Percentiles rank a stretch among this genome's conserved stretches.
Conservation (phyloP, 305 asterid species). For the Plantago coronopus region DNA sequence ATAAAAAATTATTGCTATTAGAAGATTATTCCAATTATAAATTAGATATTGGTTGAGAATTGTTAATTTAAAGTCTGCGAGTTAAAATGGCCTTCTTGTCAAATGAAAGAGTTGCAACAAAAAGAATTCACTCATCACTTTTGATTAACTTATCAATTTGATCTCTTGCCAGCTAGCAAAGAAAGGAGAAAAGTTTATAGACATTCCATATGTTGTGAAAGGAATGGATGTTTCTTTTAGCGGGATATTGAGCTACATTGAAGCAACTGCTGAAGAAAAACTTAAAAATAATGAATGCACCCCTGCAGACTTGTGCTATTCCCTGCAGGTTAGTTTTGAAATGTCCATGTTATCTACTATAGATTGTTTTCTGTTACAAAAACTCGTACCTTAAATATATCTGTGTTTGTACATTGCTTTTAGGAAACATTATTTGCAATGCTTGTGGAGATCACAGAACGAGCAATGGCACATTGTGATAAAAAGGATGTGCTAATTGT, state of each 20-base stretch:
- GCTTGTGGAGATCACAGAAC: slow-evolving; percentile 98
- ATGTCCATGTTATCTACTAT: background rate
- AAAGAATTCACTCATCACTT: background rate
- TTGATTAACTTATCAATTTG: slow-evolving; percentile 12
- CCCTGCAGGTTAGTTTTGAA: slow-evolving; percentile 64
- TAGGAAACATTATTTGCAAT: slow-evolving; percentile 94
- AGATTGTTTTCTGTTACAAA: background rate
- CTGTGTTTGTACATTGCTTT: slow-evolving; percentile 1
- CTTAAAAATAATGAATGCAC: slow-evolving; percentile 56
- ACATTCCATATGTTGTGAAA: slow-evolving; percentile 93
- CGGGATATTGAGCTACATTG: slow-evolving; percentile 91
- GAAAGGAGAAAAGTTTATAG: slow-evolving; percentile 83
- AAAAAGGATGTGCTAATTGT: slow-evolving; percentile 88
- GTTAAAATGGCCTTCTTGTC: background rate
- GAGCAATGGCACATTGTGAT: slow-evolving; percentile 99
- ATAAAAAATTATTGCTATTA: too few relatives aligned
- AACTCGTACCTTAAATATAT: slow-evolving; percentile 1
- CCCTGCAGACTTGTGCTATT: slow-evolving; percentile 51
- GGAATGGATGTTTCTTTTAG: slow-evolving; percentile 99
- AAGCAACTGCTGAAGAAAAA: slow-evolving; percentile 81
- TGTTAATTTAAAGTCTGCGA: background rate
- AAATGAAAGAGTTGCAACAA: background rate
- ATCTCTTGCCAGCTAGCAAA: slow-evolving; percentile 76
- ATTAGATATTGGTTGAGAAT: too few relatives aligned
- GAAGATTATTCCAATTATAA: too few relatives aligned